A percentile compares a stretch with the other conserved stretches of the same genome.
Evolutionary conservation across 345 rosid species (phyloP).

Genomic region (Bretschneidera sinensis): DNA sequence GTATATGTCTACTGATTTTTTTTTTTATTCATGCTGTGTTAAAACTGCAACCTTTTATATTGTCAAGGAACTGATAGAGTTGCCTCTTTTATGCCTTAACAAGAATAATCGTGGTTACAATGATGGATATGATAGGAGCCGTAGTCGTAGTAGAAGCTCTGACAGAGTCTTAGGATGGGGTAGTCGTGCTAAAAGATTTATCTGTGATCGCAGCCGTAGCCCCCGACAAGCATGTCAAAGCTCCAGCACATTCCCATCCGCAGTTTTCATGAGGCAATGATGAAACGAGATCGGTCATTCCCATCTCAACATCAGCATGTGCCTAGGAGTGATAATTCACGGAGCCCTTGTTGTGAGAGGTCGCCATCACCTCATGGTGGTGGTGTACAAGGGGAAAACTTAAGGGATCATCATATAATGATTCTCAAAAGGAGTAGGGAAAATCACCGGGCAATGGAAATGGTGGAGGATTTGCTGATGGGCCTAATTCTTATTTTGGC

Average conservation of each 20-base stretch:
- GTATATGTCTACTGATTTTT: no score
- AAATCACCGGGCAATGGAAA: constrained; percentile 12
- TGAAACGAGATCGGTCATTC: constrained; percentile 33
- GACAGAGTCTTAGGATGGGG: constrained; percentile 1
- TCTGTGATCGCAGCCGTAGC: constrained; percentile 46
- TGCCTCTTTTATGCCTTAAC: neutral
- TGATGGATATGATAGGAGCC: constrained; percentile 10
- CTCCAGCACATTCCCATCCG: constrained; percentile 41
- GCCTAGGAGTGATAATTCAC: neutral
- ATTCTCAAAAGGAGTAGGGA: neutral
- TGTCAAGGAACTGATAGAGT: no score
- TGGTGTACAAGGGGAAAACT: constrained; percentile 7
- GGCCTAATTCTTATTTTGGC: constrained; percentile 21
- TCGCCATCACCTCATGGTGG: constrained; percentile 24
- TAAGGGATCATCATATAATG: neutral
- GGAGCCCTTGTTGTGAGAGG: constrained; percentile 8
- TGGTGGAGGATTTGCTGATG: constrained; percentile 4
- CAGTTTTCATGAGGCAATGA: constrained; percentile 73
- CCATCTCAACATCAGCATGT: neutral
- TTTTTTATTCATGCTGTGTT: neutral
- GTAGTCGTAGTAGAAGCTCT: constrained; percentile 15
- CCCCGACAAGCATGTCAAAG: constrained; percentile 45
- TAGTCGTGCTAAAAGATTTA: neutral
- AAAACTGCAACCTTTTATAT: no score
- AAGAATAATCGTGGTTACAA: constrained; percentile 5